These are phyloP conservation scores for Aureobasidium pullulans DNA, from an alignment of 2,329 filamentous ascomycete species.

Conservation along the genomic window DNA sequence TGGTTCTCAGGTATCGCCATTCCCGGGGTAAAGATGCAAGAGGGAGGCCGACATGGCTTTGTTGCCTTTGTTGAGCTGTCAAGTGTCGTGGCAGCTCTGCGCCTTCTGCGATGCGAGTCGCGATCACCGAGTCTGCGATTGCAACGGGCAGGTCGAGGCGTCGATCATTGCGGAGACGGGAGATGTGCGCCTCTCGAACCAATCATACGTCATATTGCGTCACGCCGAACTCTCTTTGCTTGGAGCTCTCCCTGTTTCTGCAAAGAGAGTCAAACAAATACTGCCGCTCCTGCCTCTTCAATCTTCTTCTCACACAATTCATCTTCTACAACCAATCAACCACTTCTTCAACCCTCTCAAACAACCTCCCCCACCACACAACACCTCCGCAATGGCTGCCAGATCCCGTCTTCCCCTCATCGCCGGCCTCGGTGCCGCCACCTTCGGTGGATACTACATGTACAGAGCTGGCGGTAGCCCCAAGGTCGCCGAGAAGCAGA, in stretches of 20 bases:
- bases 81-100: neutral
- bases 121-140: neutral
- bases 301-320: neutral
- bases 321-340: neutral
- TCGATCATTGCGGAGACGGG: constrained; percentile 10
- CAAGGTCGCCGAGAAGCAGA: constrained; percentile 75
- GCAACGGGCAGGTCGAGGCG: neutral
- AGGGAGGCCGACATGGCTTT: neutral
- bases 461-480: constrained; percentile 77
- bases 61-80: neutral
- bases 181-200: constrained; percentile 6
- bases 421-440: constrained; percentile 15
- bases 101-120: neutral
- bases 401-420: constrained; percentile 15
- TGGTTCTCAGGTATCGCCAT: neutral
- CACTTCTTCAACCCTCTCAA: neutral
- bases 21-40: neutral
- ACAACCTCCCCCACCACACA: neutral
- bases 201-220: neutral
- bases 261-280: neutral
- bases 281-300: neutral
- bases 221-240: neutral
- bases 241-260: constrained; percentile 8
- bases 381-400: constrained; percentile 14
- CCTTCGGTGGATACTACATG: constrained; percentile 68